Evolutionary conservation across 257 asterid genomes (phyloP).

Genomic region (Parsonsia alboflavescens): DNA sequence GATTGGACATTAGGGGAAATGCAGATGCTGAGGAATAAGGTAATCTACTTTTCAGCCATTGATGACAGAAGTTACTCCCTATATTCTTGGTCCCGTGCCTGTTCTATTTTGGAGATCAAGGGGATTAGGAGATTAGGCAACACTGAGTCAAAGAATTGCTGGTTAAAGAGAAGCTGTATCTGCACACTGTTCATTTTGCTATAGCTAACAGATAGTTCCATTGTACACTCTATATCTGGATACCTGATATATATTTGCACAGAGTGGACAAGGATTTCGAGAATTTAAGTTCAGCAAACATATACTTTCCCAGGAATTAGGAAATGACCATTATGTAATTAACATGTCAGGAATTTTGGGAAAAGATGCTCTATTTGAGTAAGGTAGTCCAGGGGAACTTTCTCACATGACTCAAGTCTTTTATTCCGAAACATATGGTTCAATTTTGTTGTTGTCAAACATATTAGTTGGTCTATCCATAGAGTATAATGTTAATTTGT

Average conservation of each 20-base stretch:
- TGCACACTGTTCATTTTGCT: not conserved
- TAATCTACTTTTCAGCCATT: slow-evolving; percentile 15
- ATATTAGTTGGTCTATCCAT: not conserved
- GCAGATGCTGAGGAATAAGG: slow-evolving; percentile 88
- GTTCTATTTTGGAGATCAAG: not conserved
- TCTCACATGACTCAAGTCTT: not conserved
- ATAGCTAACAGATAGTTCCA: not conserved
- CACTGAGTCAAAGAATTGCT: too few relatives aligned
- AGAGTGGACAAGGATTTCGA: not conserved
- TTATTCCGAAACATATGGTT: not conserved
- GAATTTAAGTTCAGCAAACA: not conserved
- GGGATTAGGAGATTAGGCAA: not conserved
- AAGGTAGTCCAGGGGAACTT: not conserved
- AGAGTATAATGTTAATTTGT: not conserved
- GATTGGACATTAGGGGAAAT: slow-evolving; percentile 92
- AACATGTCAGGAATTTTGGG: not conserved
- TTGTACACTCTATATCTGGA: not conserved
- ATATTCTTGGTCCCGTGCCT: not conserved
- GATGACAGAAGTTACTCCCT: not conserved
- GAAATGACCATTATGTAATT: not conserved
- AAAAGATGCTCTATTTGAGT: not conserved
- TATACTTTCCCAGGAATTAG: not conserved
- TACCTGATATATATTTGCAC: not conserved
- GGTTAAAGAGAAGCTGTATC: not conserved
- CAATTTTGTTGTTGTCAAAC: not conserved